Base-by-base conservation (phyloP, 1,139 yeast genomes). In the Debaryomyces sp. region DNA sequence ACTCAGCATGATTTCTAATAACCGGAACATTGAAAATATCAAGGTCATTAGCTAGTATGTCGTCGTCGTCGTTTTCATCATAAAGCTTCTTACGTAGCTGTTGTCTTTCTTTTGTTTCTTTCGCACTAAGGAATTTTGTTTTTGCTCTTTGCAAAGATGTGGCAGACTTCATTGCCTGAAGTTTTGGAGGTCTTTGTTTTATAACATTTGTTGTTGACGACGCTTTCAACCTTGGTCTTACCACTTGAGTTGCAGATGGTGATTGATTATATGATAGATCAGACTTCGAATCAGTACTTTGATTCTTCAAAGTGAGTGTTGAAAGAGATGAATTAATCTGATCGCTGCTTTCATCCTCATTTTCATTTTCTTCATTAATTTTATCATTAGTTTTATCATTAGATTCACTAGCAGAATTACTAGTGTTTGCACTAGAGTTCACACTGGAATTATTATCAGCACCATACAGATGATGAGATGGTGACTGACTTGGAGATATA, bases 21-120 rank as follows among this genome's bases (percentile, higher is more conserved):
- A 76, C 69, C 0, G 81, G 81, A 13, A 77, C 80, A 51, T 77
- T 77, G 54, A 75, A 76, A 41, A 74, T 61, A 48, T 73, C 75
- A 48, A 72, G 59, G 51, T 74, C 78, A 53, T 69, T 68, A 13
- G 68, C 59, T 36, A 73, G 55, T 17, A 75, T 68, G 44, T 72
- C 77, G 47, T 74, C 79, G 49, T 76, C 67, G 46, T 73, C 76
- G 53, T 71, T 68, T 35, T 75, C 79, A 49, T 76, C 80, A 53
- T 75, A 75, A 43, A 64, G 61, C 54, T 76, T 68, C 56, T 75
- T 76, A 22, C 80, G 64, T 45, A 68, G 60, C 47, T 66, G 66
- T 54, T 70, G 67, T 47, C 81, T 61, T 50, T 70, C 75, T 54
- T 73, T 75, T 9, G 69, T 62, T 52, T 75, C 78, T 49, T 70